Percentiles rank a stretch among this genome's conserved stretches.
Evolutionary conservation across 176 grass and related monocot genomes (phyloP).

Genomic region (Zea luxurians): DNA sequence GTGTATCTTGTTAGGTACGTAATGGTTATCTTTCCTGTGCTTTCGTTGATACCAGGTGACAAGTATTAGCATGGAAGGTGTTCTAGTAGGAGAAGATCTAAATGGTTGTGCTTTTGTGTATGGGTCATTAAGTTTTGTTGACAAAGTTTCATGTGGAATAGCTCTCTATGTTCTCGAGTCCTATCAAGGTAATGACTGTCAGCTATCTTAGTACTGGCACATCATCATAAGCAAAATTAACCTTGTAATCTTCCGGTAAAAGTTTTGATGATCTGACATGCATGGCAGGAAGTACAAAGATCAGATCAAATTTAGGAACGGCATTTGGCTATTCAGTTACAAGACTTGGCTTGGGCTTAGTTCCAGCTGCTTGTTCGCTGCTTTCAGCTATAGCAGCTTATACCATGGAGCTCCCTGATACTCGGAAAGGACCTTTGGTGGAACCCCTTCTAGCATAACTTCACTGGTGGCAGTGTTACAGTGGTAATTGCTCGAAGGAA

Average conservation of each 20-base stretch:
- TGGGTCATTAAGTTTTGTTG: constrained; percentile 92
- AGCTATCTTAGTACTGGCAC: constrained; percentile 10
- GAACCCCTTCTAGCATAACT: constrained; percentile 86
- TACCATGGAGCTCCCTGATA: constrained; percentile 89
- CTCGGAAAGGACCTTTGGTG: constrained; percentile 44
- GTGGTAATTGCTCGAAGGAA: background rate
- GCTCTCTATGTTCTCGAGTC: constrained; percentile 85
- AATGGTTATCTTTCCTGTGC: constrained; percentile 24
- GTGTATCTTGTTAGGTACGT: constrained; percentile 23
- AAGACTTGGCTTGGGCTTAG: constrained; percentile 72
- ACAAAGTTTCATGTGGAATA: constrained; percentile 91
- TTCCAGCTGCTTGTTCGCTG: constrained; percentile 74
- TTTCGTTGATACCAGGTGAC: constrained; percentile 66
- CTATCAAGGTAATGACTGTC: constrained; percentile 70
- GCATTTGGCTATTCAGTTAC: constrained; percentile 57
- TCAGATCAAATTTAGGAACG: constrained; percentile 24
- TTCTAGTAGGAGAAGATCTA: constrained; percentile 91
- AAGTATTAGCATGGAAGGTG: constrained; percentile 96
- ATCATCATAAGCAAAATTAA: constrained; percentile 14
- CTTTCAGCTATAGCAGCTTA: constrained; percentile 66
- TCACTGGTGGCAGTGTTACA: background rate
- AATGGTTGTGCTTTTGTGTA: constrained; percentile 94
- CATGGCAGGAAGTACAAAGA: constrained; percentile 55
- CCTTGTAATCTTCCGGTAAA: constrained; percentile 13
- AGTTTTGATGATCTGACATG: constrained; percentile 23